Evolutionary conservation across 306 rosid genomes (phyloP), one percentile per base, ranked within the genome.

Genomic region (Rosa multiflora): DNA sequence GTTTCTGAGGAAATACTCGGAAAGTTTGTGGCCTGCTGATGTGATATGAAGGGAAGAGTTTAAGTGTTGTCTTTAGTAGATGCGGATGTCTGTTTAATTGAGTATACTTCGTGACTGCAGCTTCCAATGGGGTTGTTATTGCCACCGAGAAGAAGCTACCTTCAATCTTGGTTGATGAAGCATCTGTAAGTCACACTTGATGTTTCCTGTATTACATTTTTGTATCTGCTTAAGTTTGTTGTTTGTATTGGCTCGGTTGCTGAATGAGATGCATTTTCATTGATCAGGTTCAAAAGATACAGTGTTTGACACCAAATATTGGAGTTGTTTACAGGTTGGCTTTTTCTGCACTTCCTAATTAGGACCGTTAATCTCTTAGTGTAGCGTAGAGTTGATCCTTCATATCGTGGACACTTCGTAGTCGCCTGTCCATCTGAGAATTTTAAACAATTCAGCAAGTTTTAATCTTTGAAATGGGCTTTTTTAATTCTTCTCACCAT

Each of bases 81-180:
- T 35, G 4, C 35, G 9, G 48, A 42, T 72, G 46, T 72, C 46
- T 10, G 10, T 63, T 4, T 61, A 49, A 62, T 46, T 74, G 72
- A 32, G 37, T 67, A 49, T 53, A 62, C 82, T 69, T 85, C 81
- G 74, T 70, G 73, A 44, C 74, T 86, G 85, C 97, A 91, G 94
- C 97, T 90, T 94, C 97, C 29, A 93, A 96, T 86, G 98, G 98
- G 59, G 99, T 96, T 79, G 89, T 96, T 76, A 91, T 96, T 75
- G 99, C 98, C 3, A 93, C 98, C 0, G 99, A 96, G 88, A 96
- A 96, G 94, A 93, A 96, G 86, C 86, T 91, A 20, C 99, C 99
- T 48, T 96, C 99, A 42, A 91, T 93, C 73, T 84, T 96, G 92
- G 98, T 93, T 51, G 98, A 96, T 76, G 99, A 96, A 87, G 18